Evolutionary conservation across 176 grass and related monocot species (phyloP), one percentile per base, ranked within the genome.

Genomic region (Eragrostis nindensis): DNA sequence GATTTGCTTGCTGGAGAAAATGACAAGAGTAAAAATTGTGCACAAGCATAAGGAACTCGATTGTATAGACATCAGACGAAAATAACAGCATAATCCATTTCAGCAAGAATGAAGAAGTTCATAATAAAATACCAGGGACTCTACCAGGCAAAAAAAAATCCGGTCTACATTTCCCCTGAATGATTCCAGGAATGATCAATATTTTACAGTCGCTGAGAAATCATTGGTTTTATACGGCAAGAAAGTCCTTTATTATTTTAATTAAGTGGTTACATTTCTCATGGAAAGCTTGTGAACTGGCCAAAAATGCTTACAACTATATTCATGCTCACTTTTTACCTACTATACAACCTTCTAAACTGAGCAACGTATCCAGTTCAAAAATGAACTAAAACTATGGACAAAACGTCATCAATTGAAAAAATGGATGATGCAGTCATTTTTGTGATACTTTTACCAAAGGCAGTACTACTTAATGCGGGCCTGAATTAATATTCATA

Each of bases 1-100:
- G 78, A 91, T 99, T 99, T 48, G 91, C 80, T 92, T 99, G 97
- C 97, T 96, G 93, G n/a, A 48, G 39, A 36, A 92, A 76, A 87
- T 26, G 16, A 69, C 5, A 65, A 62, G 60, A 79, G 14, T 66
- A 61, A 70, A 63, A 45, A 90, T 71, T 65, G 75, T 53, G 70
- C 15, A 74, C n/a, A 76, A 36, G 59, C 10, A 70, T 36, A 71
- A 36, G 27, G n/a, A 76, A 66, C 56, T 77, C 22, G 38, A 38
- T 65, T 55, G 54, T 50, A 62, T 5, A 57, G 19, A 60, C 19
- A 68, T 3, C 24, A 30, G 4, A 74, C 25, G 0, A 30, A 50
- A 62, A 75, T 6, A 54, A 74, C 50, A 52, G 18, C 43, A 79
- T 41, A 49, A 13, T 25, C 9, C 10, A 56, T 71, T 25, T 83